These are phyloP conservation scores for Hemisphaericaspora xylofermentans DNA, from an alignment of 1,139 yeast genomes.

Conservation along the genomic window DNA sequence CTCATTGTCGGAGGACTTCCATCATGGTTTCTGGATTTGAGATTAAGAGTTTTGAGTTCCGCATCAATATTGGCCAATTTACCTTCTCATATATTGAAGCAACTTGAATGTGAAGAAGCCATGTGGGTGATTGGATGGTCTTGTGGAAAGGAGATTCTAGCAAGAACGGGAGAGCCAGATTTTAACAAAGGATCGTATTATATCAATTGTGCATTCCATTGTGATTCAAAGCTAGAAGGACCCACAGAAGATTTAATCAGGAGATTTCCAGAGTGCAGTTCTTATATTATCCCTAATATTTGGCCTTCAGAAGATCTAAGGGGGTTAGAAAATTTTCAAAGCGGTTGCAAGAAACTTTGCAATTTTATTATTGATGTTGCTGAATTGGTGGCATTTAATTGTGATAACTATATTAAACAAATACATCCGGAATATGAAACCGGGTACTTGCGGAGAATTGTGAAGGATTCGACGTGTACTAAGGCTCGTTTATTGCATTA, in stretches of 20 bases:
- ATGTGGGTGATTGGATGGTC: slow-evolving; percentile 66
- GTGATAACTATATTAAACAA: slow-evolving; percentile 46
- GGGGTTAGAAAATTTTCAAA: slow-evolving; percentile 31
- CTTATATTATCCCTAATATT: slow-evolving; percentile 51
- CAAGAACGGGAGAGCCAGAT: slow-evolving; percentile 43
- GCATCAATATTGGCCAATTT: slow-evolving; percentile 49
- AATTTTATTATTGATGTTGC: slow-evolving; percentile 52
- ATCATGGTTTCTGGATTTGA: slow-evolving; percentile 31
- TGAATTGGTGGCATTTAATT: slow-evolving; percentile 49
- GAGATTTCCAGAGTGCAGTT: slow-evolving; percentile 33
- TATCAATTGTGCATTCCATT: slow-evolving; percentile 58
- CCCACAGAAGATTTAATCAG: slow-evolving; percentile 35
- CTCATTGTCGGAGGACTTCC: slow-evolving; percentile 49
- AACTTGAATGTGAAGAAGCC: slow-evolving; percentile 47
- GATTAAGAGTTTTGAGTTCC: slow-evolving; percentile 43
- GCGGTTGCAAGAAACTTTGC: slow-evolving; percentile 39
- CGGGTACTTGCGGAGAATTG: slow-evolving; percentile 45
- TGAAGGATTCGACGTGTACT: slow-evolving; percentile 51
- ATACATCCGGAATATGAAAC: slow-evolving; percentile 28
- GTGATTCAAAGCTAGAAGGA: slow-evolving; percentile 44
- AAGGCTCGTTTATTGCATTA: slow-evolving; percentile 63
- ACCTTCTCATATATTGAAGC: slow-evolving; percentile 30
- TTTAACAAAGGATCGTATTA: slow-evolving; percentile 59
- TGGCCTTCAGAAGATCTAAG: slow-evolving; percentile 44
- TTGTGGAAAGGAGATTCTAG: slow-evolving; percentile 55